Conservation (phyloP, 805 yeast genomes). For the Barnettozyma populi region DNA sequence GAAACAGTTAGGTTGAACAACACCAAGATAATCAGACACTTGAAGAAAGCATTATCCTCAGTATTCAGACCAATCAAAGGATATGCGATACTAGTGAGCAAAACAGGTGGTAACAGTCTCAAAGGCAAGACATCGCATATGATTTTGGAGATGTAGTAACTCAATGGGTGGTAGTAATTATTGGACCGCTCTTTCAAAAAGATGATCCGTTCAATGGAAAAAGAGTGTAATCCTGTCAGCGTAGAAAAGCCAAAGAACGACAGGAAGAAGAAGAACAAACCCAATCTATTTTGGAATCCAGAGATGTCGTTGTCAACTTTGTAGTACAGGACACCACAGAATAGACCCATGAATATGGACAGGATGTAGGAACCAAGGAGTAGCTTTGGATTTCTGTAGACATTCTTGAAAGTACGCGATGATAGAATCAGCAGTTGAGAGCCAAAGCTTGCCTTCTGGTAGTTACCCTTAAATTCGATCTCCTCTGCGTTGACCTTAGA, state of each 20-base stretch:
- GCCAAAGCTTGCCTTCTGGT: conserved; percentile 45
- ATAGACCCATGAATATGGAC: conserved; percentile 69
- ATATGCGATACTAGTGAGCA: conserved; percentile 73
- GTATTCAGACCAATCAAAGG: conserved; percentile 87
- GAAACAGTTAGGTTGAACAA: conserved; percentile 86
- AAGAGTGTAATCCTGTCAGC: conserved; percentile 84
- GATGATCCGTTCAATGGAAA: conserved; percentile 81
- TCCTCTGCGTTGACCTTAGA: conserved; percentile 19
- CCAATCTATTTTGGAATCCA: conserved; percentile 94
- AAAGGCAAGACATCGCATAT: conserved; percentile 90
- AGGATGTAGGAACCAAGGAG: conserved; percentile 77
- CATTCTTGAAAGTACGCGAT: conserved; percentile 84
- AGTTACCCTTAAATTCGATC: conserved; percentile 22
- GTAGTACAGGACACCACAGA: conserved; percentile 84
- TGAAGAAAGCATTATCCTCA: conserved; percentile 67
- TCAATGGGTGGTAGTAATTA: conserved; percentile 83
- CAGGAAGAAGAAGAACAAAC: conserved; percentile 83
- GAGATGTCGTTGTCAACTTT: conserved; percentile 82
- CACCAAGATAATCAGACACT: conserved; percentile 63
- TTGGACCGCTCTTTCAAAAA: conserved; percentile 92
- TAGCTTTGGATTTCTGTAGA: conserved; percentile 89
- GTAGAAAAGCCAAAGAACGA: conserved; percentile 94
- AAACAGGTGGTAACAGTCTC: conserved; percentile 85
- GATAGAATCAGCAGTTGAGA: conserved; percentile 71
- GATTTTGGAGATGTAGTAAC: conserved; percentile 82